Evolutionary conservation across 2,329 filamentous ascomycete genomes (phyloP).

Genomic region (Thyridium curvatum): DNA sequence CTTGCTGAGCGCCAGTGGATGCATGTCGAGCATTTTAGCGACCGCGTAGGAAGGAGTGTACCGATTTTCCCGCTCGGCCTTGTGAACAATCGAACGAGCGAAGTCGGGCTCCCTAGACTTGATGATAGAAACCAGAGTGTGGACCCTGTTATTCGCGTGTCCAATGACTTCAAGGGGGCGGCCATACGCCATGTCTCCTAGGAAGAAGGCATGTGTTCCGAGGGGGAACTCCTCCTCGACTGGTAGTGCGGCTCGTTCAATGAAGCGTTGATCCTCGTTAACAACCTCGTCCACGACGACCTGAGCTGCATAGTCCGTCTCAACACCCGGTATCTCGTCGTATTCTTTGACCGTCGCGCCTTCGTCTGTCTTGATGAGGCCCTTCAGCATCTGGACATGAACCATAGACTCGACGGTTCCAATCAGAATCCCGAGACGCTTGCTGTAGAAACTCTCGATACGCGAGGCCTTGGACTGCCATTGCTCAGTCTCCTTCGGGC

Average conservation of each 20-base stretch:
- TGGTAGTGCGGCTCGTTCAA: conserved; percentile 81
- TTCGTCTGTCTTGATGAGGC: conserved; percentile 82
- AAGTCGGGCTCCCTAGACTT: conserved; percentile 77
- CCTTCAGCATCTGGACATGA: conserved; percentile 90
- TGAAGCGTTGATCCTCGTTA: conserved; percentile 87
- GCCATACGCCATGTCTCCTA: conserved; percentile 90
- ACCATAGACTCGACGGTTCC: conserved; percentile 83
- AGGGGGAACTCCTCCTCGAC: conserved; percentile 88
- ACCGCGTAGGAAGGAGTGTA: conserved; percentile 89
- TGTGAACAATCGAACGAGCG: conserved; percentile 63
- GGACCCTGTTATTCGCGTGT: conserved; percentile 68
- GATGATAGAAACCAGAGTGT: conserved; percentile 69
- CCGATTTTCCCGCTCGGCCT: conserved; percentile 62
- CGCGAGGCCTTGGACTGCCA: conserved; percentile 79
- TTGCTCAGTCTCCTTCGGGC: conserved; percentile 68
- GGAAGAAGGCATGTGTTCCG: conserved; percentile 80
- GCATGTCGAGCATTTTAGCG: conserved; percentile 72
- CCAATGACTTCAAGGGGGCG: conserved; percentile 77
- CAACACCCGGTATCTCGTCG: conserved; percentile 74
- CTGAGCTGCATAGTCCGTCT: conserved; percentile 87
- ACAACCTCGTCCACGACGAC: conserved; percentile 83
- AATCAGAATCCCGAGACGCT: conserved; percentile 81
- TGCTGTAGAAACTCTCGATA: conserved; percentile 84
- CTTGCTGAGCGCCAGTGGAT: conserved; percentile 86
- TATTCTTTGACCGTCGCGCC: conserved; percentile 93